Evolutionary conservation across 1,284 basidiomycete genomes (phyloP).

Genomic region (Ceratobasidium papillatum): DNA sequence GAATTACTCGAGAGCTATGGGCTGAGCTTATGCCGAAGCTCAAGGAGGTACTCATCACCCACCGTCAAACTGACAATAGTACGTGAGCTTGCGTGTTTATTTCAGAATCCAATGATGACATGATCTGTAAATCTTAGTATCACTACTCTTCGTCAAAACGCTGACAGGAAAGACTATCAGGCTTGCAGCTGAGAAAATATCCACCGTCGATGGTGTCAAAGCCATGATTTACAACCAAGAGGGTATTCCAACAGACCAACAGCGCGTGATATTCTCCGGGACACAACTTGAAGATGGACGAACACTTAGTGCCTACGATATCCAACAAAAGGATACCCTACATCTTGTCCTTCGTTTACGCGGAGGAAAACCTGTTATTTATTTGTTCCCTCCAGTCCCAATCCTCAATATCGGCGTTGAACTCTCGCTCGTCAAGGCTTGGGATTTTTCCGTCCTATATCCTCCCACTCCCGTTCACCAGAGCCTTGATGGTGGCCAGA

Average conservation of each 20-base stretch:
- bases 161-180: conserved; percentile 47
- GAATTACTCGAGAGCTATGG: not conserved
- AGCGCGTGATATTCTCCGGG: conserved; percentile 90
- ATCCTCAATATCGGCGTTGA: conserved; percentile 42
- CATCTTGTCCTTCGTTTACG: not conserved
- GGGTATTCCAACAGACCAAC: conserved; percentile 52
- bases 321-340: not conserved
- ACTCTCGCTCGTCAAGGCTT: conserved; percentile 45
- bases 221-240: conserved; percentile 60
- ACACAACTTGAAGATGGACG: conserved; percentile 93
- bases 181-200: conserved; percentile 54
- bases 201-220: conserved; percentile 68
- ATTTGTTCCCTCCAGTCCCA: conserved; percentile 41
- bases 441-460: conserved; percentile 48
- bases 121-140: conserved; percentile 44
- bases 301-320: not conserved
- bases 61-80: too few relatives aligned
- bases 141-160: conserved; percentile 46
- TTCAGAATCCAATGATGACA: too few relatives aligned
- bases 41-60: not conserved
- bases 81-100: too few relatives aligned
- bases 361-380: conserved; percentile 45
- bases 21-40: not conserved
- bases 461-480: conserved; percentile 38
- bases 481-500: conserved; percentile 32